These are phyloP conservation scores for Neonectria punicea DNA, from an alignment of 2,329 filamentous ascomycete genomes.

Conservation along the genomic window DNA sequence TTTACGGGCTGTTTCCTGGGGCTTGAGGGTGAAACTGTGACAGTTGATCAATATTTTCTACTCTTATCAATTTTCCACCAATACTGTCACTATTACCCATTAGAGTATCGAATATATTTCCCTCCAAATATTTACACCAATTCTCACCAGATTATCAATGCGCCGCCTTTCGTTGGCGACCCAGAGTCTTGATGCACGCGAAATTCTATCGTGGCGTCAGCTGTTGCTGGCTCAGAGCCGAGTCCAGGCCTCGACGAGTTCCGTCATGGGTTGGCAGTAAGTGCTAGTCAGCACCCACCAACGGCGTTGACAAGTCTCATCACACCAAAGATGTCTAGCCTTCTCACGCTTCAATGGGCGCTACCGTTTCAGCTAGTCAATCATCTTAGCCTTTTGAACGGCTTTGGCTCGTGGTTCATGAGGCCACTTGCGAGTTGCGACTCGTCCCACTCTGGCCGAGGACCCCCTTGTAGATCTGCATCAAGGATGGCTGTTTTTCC, in stretches of 20 bases:
- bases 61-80: background rate
- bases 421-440: background rate
- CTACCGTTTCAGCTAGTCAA: slow-evolving; percentile 9
- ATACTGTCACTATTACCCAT: too few species aligned
- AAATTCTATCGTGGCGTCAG: background rate
- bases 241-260: too few species aligned
- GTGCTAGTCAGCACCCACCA: too few species aligned
- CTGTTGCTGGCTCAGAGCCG: background rate
- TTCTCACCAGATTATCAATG: background rate
- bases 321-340: background rate
- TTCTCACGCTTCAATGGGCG: background rate
- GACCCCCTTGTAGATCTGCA: slow-evolving; percentile 25
- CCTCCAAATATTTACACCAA: too few species aligned
- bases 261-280: too few species aligned
- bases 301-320: background rate
- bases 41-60: background rate
- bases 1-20: too few species aligned
- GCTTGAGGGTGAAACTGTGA: background rate
- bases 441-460: background rate
- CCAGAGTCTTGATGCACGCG: background rate
- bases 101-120: too few species aligned
- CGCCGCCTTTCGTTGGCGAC: background rate
- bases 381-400: slow-evolving; percentile 18
- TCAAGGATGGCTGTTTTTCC: slow-evolving; percentile 14
- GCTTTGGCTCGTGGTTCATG: slow-evolving; percentile 16